Base-by-base conservation (phyloP, 2,329 filamentous ascomycete genomes). In the Dryadomyces quercivorus region DNA sequence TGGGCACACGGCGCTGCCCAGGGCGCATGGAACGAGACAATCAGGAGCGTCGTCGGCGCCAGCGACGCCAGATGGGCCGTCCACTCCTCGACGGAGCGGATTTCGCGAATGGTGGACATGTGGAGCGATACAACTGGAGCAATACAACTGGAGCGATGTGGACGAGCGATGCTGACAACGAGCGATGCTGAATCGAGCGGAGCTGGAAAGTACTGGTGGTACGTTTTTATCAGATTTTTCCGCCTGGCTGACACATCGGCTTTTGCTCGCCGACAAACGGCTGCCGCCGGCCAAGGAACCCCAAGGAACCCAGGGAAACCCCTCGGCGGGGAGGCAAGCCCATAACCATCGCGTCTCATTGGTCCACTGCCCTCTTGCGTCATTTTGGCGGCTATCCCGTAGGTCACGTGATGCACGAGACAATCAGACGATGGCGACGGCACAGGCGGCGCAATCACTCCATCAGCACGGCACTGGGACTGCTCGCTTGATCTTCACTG, bases 1-100 rank as follows among this genome's bases (percentile, higher is more conserved):
- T 96, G 90, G 59, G 87, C 84, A 75, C 93, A 97, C 48, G 93
- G 93, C 57, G 90, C 90, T 34, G 93, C 93, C 93, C 93, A 98
- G 61, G 91, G 87, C 20, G 93, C 90, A 69, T 97, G 87, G 76
- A 98, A 98, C 68, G 91, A 96, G 66, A 95, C 81, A 65, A 96
- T 77, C 59, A 92, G 77, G 57, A 96, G 81, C 16, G 86, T 81
- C 16, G 83, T 78, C 2, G 84, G 66, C 12, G 87, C 80, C 15
- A 91, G 76, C 45, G 81, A 76, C 59, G 76, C 74, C 59, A 88
- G 74, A 65, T 86, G 77, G 60, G 80, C 72, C 61, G 83, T 75
- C 82, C 93, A 96, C 63, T 83, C 82, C 61, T 77, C 72, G 63
- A 89, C 81, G 62, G 79, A 82, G 62, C 81, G 78, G 70, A 96